Evolutionary conservation across 2,329 filamentous ascomycete genomes (phyloP).

Genomic region (Diaporthe sp.): DNA sequence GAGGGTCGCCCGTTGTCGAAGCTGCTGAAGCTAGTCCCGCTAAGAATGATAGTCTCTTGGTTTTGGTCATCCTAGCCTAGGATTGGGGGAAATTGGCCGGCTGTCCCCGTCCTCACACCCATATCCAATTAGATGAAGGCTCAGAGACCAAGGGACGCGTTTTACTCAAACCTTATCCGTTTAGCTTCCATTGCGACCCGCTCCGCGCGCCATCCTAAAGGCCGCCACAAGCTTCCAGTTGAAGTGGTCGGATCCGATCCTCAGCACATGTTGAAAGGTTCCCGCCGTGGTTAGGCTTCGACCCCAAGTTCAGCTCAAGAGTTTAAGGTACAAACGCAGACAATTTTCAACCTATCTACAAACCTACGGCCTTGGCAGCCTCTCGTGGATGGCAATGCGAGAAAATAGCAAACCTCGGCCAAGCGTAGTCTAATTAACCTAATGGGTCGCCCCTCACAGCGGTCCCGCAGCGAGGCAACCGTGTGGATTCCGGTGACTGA

Average conservation of each 20-base stretch:
- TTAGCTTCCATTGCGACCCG: slow-evolving; percentile 13
- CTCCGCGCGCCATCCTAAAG: slow-evolving; percentile 16
- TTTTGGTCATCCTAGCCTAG: not conserved
- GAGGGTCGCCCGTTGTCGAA: not conserved
- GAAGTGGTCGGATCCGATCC: not conserved
- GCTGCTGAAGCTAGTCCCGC: not conserved
- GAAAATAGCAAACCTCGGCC: not conserved
- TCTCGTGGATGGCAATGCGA: not conserved
- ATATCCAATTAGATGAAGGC: not conserved
- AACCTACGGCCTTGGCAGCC: not conserved
- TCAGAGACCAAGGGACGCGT: not conserved
- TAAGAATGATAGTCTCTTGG: not conserved
- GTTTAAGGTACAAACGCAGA: not conserved
- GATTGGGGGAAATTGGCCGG: not conserved
- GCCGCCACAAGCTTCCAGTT: not conserved
- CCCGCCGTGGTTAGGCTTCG: not conserved
- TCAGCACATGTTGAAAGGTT: not conserved
- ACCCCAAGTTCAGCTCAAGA: not conserved
- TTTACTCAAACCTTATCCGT: slow-evolving; percentile 5
- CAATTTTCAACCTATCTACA: no score
- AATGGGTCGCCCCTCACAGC: slow-evolving; percentile 2
- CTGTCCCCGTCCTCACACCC: not conserved
- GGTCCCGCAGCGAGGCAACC: not conserved
- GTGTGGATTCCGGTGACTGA: not conserved
- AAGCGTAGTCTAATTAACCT: slow-evolving; percentile 11